Base-by-base conservation (phyloP, 1,284 basidiomycete species). In the Serendipita sp. region DNA sequence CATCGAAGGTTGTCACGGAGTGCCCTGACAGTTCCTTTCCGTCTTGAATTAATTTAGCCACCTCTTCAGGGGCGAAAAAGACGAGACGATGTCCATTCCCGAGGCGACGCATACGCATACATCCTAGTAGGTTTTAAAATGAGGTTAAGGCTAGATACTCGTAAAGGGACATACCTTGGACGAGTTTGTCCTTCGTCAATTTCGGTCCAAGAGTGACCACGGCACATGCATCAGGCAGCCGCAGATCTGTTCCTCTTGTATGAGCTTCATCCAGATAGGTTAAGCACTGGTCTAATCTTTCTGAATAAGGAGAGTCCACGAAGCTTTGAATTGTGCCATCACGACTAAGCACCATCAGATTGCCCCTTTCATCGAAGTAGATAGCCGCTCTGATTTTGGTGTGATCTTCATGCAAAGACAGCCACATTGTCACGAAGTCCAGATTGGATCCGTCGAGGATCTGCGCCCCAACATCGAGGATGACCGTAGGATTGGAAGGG, bases 231-330 rank as follows among this genome's bases (percentile, higher is more conserved):
- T 49, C 47, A 2, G 81, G 80, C 38, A 82, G 69, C 47, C 76
- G 81, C 15, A 82, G 70, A 67, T 82, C 80, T 0, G 79, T 82
- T 3, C 82, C 81, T 38, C 82, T 70, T 0, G 82, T 82, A 64
- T 82, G 81, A 0, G 78, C 78, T 66, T 83, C 81, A 49, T 82
- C 82, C 0, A 83, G 74, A 64, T 83, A 82, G 1, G 81, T 67
- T 3, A 81, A 65, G 38, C 78, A 80, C 65, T 73, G 70, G 15
- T 76, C 72, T 0, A 82, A 68, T 62, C 75, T 74, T 44, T 74
- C 71, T 2, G 67, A 70, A 65, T 74, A 80, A 0, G 75, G 72
- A 2, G 81, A 82, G 2, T 75, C 73, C 2, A 69, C 60, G 1
- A 83, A 68, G 1, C 71, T 69, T 61, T 80, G 77, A 0, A 70